These are phyloP conservation scores for Aureobasidium sp. DNA, from an alignment of 2,329 filamentous ascomycete species.

Conservation along the genomic window DNA sequence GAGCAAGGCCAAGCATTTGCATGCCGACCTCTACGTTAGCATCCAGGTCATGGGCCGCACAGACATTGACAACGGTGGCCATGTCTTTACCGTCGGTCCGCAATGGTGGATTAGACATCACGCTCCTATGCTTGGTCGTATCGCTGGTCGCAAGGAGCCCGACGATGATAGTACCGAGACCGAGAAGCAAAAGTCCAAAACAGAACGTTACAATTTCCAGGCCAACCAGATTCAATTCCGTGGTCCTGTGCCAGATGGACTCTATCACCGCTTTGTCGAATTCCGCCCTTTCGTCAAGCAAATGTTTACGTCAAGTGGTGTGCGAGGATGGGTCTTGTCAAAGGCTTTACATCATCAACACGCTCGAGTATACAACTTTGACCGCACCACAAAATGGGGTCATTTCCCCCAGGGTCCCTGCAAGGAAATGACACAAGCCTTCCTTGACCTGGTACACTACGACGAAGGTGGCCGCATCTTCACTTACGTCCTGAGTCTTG, in stretches of 20 bases:
- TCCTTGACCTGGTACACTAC: conserved; percentile 78
- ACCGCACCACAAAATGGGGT: conserved; percentile 65
- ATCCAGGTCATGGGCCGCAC: conserved; percentile 69
- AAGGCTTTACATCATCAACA: conserved; percentile 87
- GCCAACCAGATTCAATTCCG: conserved; percentile 82
- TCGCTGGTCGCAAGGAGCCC: conserved; percentile 57
- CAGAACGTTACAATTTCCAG: conserved; percentile 70
- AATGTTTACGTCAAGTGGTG: conserved; percentile 73
- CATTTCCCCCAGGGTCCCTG: conserved; percentile 51
- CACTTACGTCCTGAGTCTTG: conserved; percentile 84
- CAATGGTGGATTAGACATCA: conserved; percentile 72
- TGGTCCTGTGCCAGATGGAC: conserved; percentile 67
- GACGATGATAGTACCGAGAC: conserved; percentile 31
- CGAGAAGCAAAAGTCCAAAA: conserved; percentile 40
- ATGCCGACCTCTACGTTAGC: conserved; percentile 62
- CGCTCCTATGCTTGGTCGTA: conserved; percentile 76
- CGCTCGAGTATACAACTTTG: conserved; percentile 79
- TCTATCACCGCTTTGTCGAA: conserved; percentile 90
- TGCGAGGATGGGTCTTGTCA: conserved; percentile 73
- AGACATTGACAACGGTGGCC: conserved; percentile 51
- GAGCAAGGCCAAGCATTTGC: conserved; percentile 54
- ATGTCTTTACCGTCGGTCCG: conserved; percentile 74
- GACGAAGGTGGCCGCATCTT: conserved; percentile 80
- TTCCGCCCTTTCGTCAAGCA: conserved; percentile 82
- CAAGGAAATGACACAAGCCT: conserved; percentile 63